Percentiles rank a stretch among this genome's conserved stretches.
Evolutionary conservation across 495 filamentous ascomycete genomes (phyloP).

Genomic region (Trypethelium eluteriae): DNA sequence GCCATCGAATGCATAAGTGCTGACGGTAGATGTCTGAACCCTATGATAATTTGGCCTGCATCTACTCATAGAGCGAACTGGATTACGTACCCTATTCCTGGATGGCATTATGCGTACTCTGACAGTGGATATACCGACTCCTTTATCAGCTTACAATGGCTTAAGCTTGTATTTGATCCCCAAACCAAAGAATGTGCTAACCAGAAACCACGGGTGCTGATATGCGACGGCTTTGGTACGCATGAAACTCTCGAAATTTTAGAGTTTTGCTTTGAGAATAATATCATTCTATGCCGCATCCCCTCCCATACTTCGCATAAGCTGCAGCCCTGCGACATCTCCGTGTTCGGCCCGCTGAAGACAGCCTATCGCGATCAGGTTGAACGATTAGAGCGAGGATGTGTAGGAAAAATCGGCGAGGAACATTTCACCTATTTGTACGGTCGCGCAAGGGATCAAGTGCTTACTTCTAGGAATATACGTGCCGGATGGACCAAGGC

Average conservation of each 20-base stretch:
- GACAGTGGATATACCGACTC: slow-evolving; percentile 20
- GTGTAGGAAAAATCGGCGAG: slow-evolving; percentile 17
- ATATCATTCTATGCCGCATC: slow-evolving; percentile 19
- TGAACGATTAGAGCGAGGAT: slow-evolving; percentile 19
- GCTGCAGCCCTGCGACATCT: slow-evolving; percentile 19
- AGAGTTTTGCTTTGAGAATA: slow-evolving; percentile 23
- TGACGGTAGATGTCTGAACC: slow-evolving; percentile 18
- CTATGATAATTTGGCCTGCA: slow-evolving; percentile 20
- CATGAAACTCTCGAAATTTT: slow-evolving; percentile 22
- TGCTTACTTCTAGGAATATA: slow-evolving; percentile 9
- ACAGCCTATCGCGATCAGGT: slow-evolving; percentile 20
- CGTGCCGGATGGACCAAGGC: neutral
- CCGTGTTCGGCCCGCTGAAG: slow-evolving; percentile 18
- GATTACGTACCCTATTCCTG: slow-evolving; percentile 16
- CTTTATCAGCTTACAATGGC: slow-evolving; percentile 17
- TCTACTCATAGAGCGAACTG: slow-evolving; percentile 16
- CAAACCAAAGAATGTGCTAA: slow-evolving; percentile 18
- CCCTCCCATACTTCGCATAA: slow-evolving; percentile 22
- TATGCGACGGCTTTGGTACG: slow-evolving; percentile 21
- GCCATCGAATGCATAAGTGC: slow-evolving; percentile 19
- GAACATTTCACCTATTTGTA: slow-evolving; percentile 21
- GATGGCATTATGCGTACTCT: slow-evolving; percentile 21
- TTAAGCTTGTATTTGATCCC: slow-evolving; percentile 20
- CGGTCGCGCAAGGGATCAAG: slow-evolving; percentile 15
- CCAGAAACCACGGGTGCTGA: slow-evolving; percentile 18